A percentile compares a stretch with the other conserved stretches of the same genome.
These are phyloP conservation scores for Linnemannia zychae DNA, from an alignment of 192 early-diverging fungal genomes.

Conservation along the genomic window DNA sequence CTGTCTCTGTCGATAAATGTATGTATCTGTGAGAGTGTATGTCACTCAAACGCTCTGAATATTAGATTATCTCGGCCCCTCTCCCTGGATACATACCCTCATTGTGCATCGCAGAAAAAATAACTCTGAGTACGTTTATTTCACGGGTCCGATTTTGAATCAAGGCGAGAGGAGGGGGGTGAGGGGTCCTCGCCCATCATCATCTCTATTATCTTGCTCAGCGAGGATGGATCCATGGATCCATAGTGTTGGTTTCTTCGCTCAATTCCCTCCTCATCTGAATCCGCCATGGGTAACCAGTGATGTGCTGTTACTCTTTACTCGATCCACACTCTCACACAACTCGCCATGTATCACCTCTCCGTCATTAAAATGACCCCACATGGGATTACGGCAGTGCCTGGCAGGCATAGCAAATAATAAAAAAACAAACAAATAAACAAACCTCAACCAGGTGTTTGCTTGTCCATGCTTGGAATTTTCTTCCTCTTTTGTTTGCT, in stretches of 20 bases:
- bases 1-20: neutral
- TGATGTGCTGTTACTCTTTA: neutral
- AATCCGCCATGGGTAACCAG: neutral
- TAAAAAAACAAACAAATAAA: slow-evolving; percentile 1
- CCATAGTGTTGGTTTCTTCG: neutral
- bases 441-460: neutral
- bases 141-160: slow-evolving; percentile 1
- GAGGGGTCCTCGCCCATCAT: neutral
- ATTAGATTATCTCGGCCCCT: neutral
- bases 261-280: neutral
- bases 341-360: neutral
- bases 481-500: neutral
- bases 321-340: neutral
- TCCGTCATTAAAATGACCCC: neutral
- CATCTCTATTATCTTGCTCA: neutral
- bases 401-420: neutral
- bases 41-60: slow-evolving; percentile 3
- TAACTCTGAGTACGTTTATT: neutral
- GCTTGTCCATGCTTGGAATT: neutral
- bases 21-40: neutral
- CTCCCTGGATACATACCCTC: neutral
- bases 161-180: neutral
- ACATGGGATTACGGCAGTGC: neutral
- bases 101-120: neutral
- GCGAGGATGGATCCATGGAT: neutral